Conservation (phyloP, 257 asterid species). For the Jaltomata sinuosa region DNA sequence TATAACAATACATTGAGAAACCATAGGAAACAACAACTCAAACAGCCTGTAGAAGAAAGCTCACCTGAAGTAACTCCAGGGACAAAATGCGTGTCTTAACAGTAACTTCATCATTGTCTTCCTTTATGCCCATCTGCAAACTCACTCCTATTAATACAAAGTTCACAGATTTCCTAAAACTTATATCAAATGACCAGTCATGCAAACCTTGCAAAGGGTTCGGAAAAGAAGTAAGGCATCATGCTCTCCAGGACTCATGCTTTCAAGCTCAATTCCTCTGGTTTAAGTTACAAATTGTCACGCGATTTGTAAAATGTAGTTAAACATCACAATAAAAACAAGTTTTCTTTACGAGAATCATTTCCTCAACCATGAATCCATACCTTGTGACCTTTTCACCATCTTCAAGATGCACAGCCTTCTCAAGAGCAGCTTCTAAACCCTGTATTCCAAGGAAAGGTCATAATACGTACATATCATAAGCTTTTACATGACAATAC, state of each 20-base stretch:
- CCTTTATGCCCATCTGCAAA: conserved; percentile 97
- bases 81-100: conserved; percentile 87
- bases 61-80: conserved; percentile 96
- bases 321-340: not conserved
- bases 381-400: conserved; percentile 85
- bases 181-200: not conserved
- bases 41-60: not conserved
- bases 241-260: conserved; percentile 69
- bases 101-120: conserved; percentile 85
- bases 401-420: conserved; percentile 93
- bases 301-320: not conserved
- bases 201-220: conserved; percentile 95
- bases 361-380: conserved; percentile 7
- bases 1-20: not conserved
- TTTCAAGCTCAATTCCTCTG: conserved; percentile 71
- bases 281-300: not conserved
- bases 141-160: not conserved
- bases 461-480: not conserved
- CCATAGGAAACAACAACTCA: not conserved
- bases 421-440: conserved; percentile 96
- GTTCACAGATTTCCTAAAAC: not conserved
- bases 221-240: conserved; percentile 96
- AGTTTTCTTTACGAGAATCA: conserved; percentile 20
- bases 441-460: conserved; percentile 43
- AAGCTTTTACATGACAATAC: conserved; percentile 1